phyloP scores from a whole-genome alignment of 164 flowering plant genomes.

The Taxillus chinensis region DNA sequence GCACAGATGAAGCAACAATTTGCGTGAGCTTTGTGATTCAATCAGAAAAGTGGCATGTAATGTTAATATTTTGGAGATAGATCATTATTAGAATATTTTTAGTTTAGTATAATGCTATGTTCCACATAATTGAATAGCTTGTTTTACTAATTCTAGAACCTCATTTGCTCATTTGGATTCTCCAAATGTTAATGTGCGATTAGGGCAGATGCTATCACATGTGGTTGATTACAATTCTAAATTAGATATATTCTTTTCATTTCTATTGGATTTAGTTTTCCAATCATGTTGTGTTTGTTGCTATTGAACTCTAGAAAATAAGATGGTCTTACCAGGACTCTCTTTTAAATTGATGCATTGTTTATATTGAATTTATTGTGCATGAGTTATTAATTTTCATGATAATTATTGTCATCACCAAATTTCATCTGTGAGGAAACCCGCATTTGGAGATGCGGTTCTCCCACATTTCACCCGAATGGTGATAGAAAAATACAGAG shows the following conservation, averaged over 20 bases:
- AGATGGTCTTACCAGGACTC: conserved; percentile 1
- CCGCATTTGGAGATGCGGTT: no score
- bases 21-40: conserved; percentile 81
- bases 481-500: no score
- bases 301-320: background rate
- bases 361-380: no score
- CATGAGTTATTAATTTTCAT: no score
- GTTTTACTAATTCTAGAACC: conserved; percentile 39
- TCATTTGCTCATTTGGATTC: conserved; percentile 88
- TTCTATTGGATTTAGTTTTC: background rate
- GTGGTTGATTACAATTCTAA: conserved; percentile 27
- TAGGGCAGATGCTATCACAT: conserved; percentile 59
- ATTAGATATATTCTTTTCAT: conserved; percentile 43
- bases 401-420: no score
- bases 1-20: conserved; percentile 97
- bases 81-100: background rate
- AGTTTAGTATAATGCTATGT: background rate
- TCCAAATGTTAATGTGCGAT: conserved; percentile 45
- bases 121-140: background rate
- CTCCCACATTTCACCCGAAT: no score
- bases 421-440: no score
- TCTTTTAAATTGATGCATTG: no score
- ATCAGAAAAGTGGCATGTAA: conserved; percentile 65
- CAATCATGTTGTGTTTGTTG: background rate
- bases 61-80: conserved; percentile 10